A percentile compares a stretch with the other conserved stretches of the same genome.
Conservation (phyloP, 2,329 filamentous ascomycete species). For the Talaromyces sp. region DNA sequence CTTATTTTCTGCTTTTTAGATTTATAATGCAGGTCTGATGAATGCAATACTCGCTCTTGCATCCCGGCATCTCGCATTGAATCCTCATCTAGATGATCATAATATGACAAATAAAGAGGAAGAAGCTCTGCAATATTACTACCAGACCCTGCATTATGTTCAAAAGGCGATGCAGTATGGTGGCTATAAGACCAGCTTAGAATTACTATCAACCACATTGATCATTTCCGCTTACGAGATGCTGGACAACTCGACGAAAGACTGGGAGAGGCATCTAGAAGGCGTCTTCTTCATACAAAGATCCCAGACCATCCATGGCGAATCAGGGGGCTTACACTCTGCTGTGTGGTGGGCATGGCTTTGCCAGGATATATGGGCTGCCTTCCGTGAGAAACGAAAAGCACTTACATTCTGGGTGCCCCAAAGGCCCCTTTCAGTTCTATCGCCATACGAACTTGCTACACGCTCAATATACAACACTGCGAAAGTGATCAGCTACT, state of each 20-base stretch:
- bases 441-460: conserved; percentile 23
- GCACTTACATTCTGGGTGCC: conserved; percentile 29
- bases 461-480: conserved; percentile 23
- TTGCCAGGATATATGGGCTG: conserved; percentile 35
- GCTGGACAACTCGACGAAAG: conserved; percentile 32
- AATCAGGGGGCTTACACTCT: conserved; percentile 27
- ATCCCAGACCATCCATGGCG: conserved; percentile 32
- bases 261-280: conserved; percentile 34
- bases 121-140: conserved; percentile 30
- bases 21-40: conserved; percentile 28
- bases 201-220: conserved; percentile 31
- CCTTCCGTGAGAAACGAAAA: conserved; percentile 32
- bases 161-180: conserved; percentile 31
- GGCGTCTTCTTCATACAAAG: conserved; percentile 33
- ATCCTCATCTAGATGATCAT: conserved; percentile 13
- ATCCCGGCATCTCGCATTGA: conserved; percentile 24
- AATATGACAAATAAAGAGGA: conserved; percentile 9
- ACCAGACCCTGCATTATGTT: conserved; percentile 32
- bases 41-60: conserved; percentile 33
- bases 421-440: conserved; percentile 15
- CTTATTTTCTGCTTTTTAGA: conserved; percentile 4
- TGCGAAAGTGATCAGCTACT: conserved; percentile 27
- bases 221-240: conserved; percentile 33
- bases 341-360: conserved; percentile 38
- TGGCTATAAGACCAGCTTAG: conserved; percentile 27